phyloP scores from a whole-genome alignment of 2,329 filamentous ascomycete genomes.

The Cercospora nicotianae region DNA sequence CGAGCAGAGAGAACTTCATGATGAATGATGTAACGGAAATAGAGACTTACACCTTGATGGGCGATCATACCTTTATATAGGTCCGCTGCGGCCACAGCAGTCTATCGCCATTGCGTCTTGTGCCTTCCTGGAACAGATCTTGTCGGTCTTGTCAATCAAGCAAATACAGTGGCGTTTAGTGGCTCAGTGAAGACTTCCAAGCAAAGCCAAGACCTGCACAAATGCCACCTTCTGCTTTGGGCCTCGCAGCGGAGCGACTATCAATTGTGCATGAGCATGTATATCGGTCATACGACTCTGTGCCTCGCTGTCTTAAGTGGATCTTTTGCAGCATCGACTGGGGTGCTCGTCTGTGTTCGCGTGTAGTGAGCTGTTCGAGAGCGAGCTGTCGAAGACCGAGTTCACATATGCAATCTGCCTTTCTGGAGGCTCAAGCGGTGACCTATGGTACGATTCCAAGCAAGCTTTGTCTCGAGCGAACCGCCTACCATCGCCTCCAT shows the following conservation, averaged over 20 bases:
- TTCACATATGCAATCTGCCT: background rate
- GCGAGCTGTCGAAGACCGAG: background rate
- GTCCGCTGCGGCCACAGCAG: background rate
- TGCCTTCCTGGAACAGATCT: background rate
- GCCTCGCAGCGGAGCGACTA: background rate
- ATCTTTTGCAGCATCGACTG: background rate
- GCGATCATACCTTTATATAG: background rate
- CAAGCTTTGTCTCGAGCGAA: background rate
- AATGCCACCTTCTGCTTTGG: conserved; percentile 8
- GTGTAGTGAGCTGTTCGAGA: background rate
- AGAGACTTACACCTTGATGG: conserved; percentile 3
- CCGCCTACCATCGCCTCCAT: background rate
- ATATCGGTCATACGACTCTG: background rate
- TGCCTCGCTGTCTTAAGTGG: background rate
- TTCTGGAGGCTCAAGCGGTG: background rate
- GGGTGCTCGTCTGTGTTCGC: background rate
- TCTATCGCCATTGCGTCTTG: background rate
- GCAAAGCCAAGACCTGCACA: conserved; percentile 7
- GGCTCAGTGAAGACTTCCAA: conserved; percentile 7
- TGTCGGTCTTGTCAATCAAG: conserved; percentile 5
- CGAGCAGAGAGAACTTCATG: conserved; percentile 9
- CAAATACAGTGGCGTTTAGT: conserved; percentile 1
- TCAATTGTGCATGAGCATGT: background rate
- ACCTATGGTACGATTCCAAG: background rate
- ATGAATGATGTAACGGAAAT: background rate